Evolutionary conservation across 176 grass and related monocot genomes (phyloP), one percentile per base, ranked within the genome.

Genomic region (Urochloa ruziziensis): DNA sequence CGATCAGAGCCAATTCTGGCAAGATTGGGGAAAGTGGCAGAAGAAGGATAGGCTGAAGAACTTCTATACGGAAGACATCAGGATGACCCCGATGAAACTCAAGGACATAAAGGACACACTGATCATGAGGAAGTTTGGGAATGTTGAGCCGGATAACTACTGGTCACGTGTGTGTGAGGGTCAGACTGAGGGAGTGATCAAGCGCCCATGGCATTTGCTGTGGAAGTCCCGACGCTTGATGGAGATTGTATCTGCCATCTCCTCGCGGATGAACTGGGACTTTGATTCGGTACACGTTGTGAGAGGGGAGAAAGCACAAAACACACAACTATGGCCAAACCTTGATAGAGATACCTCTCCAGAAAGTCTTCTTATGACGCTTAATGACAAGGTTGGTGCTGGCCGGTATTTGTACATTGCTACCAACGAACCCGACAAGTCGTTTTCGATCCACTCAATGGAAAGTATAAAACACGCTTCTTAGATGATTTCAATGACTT

Each of bases 101-200:
- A 75, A 71, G 3, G 83, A 84, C 0, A 18, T 97, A 40, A 93
- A 93, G 80, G 91, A 98, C 73, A 84, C 92, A 5, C 19, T 98
- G 53, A 88, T 98, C 86, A 95, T 98, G 96, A 91, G 95, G 66
- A 93, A 95, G 81, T 98, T 95, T 78, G 92, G 90, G 14, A 67
- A 74, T 21, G 82, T 93, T 7, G 91, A 93, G 69, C 92, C 92
- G 4, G 89, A 98, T 73, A 95, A 98, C 64, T 91, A 93, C 78
- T 98, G 93, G 92, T 94, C 91, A 73, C 90, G 95, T 36, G 91
- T 95, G 27, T 98, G 96, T 19, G 93, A 98, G 81, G 96, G 92
- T 51, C 87, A 93, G 46, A 91, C 93, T 0, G 93, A 98, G 86
- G 91, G 79, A 40, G 85, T 93, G 77, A 95, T 98, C 53, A 88